Evolutionary conservation across 1,139 yeast species (phyloP), one percentile per base, ranked within the genome.

Genomic region (Nakaseomyces delphensis): DNA sequence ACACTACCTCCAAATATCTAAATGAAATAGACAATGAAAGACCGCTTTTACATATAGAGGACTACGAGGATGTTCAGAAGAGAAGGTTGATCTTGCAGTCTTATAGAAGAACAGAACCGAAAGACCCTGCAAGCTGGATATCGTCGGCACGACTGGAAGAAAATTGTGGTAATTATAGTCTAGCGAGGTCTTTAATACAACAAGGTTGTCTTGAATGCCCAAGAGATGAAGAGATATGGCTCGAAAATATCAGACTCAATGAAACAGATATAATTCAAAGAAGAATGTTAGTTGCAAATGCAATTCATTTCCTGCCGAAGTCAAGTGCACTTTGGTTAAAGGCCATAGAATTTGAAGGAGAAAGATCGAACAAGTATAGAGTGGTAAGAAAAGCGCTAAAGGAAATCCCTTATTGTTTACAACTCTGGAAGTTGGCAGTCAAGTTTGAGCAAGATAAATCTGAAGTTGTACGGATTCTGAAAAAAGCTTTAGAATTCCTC

Each of bases 111-210:
- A 67, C 87, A 0, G 82, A 84, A 52, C 96, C 97, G 0, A 63
- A 67, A 37, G 81, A 79, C 45, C 74, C 95, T 0, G 74, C 76
- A 40, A 85, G 86, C 10, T 91, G 96, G 96, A 83, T 91, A 23
- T 86, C 94, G 0, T 76, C 89, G 30, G 94, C 96, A 0, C 64
- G 87, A 39, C 60, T 87, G 9, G 97, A 91, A 57, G 83, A 78
- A 48, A 74, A 73, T 41, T 82, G 80, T 1, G 69, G 70, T 33
- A 77, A 77, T 43, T 67, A 68, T 45, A 65, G 65, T 4, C 64
- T 65, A 20, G 96, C 98, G 0, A 72, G 74, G 46, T 64, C 65
- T 29, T 51, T 83, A 10, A 79, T 87, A 4, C 70, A 69, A 23
- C 77, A 84, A 55, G 98, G 95, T 1, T 84, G 96, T 57, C 68